Evolutionary conservation across 805 yeast species (phyloP).

Genomic region (Pichia gijzeniarum): DNA sequence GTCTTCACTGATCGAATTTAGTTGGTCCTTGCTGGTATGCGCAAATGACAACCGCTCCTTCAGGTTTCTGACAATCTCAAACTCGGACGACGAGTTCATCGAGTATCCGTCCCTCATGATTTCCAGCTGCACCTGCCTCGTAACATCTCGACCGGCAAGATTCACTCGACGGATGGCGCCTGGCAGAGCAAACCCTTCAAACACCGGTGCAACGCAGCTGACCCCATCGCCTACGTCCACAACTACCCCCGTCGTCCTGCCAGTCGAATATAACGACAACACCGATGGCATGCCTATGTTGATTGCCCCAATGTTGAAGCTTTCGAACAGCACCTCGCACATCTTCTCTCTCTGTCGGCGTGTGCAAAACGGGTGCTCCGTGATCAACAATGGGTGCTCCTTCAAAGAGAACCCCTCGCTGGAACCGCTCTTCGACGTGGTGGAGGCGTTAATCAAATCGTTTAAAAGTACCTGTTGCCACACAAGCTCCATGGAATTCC

Average conservation of each 20-base stretch:
- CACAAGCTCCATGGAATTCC: constrained; percentile 80
- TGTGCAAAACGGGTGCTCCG: constrained; percentile 87
- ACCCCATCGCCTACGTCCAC: constrained; percentile 94
- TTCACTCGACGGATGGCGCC: constrained; percentile 68
- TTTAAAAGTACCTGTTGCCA: constrained; percentile 67
- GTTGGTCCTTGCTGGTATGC: constrained; percentile 35
- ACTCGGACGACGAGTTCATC: constrained; percentile 67
- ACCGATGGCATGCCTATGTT: constrained; percentile 72
- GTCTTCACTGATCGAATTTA: constrained; percentile 2
- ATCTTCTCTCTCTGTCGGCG: constrained; percentile 49
- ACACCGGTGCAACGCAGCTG: constrained; percentile 80
- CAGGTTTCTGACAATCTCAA: constrained; percentile 70
- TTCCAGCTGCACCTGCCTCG: constrained; percentile 64
- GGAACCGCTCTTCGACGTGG: background rate
- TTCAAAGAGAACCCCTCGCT: constrained; percentile 30
- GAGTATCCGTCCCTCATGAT: constrained; percentile 60
- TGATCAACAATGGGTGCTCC: constrained; percentile 81
- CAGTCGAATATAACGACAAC: constrained; percentile 77
- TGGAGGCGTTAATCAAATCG: constrained; percentile 18
- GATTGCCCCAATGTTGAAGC: constrained; percentile 69
- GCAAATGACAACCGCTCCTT: constrained; percentile 73
- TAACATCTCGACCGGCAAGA: constrained; percentile 81
- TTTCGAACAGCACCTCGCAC: constrained; percentile 65
- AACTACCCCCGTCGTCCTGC: constrained; percentile 86
- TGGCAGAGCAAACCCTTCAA: constrained; percentile 78